Evolutionary conservation across 2,329 filamentous ascomycete species (phyloP).

Genomic region (Mycosphaerelloides madeirae): DNA sequence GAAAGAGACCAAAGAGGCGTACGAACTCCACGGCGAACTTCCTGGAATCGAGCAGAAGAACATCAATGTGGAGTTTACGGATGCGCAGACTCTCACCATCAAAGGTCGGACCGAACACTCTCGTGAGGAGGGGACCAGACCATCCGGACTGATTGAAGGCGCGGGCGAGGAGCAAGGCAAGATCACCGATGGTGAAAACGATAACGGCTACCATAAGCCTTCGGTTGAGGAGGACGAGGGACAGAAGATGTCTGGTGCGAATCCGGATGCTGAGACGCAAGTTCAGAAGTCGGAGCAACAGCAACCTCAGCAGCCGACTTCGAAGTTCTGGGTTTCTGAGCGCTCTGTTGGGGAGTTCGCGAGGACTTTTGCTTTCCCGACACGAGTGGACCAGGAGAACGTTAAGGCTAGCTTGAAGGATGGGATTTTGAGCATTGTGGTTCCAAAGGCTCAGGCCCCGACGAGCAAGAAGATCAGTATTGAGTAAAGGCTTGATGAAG

Average conservation of each 20-base stretch:
- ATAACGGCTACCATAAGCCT: conserved; percentile 48
- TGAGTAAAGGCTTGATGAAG: conserved; percentile 39
- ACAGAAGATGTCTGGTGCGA: conserved; percentile 6
- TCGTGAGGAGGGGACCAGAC: conserved; percentile 53
- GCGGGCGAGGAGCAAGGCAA: conserved; percentile 21
- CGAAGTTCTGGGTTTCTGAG: conserved; percentile 65
- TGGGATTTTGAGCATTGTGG: conserved; percentile 53
- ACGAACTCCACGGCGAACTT: conserved; percentile 76
- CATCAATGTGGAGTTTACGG: conserved; percentile 72
- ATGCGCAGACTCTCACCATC: conserved; percentile 67
- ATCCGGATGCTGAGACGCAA: conserved; percentile 9
- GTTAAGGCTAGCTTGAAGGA: conserved; percentile 59
- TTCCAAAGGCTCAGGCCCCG: conserved; percentile 52
- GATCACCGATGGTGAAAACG: conserved; percentile 27
- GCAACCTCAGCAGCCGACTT: conserved; percentile 26
- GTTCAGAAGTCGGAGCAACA: conserved; percentile 30
- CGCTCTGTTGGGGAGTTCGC: conserved; percentile 57
- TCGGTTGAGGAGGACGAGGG: conserved; percentile 61
- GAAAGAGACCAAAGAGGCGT: conserved; percentile 62
- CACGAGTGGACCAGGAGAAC: conserved; percentile 54
- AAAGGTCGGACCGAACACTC: conserved; percentile 64
- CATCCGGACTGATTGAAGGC: conserved; percentile 42
- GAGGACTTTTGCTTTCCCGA: conserved; percentile 56
- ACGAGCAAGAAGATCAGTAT: conserved; percentile 52
- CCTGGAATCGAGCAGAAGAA: conserved; percentile 70